Evolutionary conservation across 768 basidiomycete genomes (phyloP), one percentile per base, ranked within the genome.

Genomic region (Leucocoprinus leucothites): DNA sequence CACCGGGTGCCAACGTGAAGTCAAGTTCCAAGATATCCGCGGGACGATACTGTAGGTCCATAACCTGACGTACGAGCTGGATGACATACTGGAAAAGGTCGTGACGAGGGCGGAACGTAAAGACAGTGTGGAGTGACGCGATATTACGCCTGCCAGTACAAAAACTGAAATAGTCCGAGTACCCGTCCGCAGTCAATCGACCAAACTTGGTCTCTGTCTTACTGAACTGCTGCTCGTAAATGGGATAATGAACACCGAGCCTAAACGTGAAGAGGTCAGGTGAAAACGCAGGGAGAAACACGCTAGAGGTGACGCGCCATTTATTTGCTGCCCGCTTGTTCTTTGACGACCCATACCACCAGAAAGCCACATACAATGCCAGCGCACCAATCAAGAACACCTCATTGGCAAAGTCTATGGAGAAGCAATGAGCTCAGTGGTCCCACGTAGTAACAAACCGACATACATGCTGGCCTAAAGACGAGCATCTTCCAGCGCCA

Each of bases 141-240:
- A 94, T 66, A 60, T 82, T 84, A 57, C 89, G 87, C 57, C 94
- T 76, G 51, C 94, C 94, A 2, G 93, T 94, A 40, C 91, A 91
- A 72, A 89, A 97, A 65, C 79, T 78, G 74, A 92, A 90, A 65
- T 85, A 89, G 72, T 93, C 91, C 2, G 85, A 78, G 62, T 86
- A 76, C 18, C 91, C 91, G 62, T 94, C 92, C 38, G 75, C 53
- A 31, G 78, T 77, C 47, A 88, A 70, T 22, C 38, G n/a, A 9
- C 81, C 82, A 3, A 72, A 72, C 34, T 73, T 75, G 8, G 78
- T 74, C 21, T 67, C 62, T 1, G 91, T 87, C 44, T 73, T 78
- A 9, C 90, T 85, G 73, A 97, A 97, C 68, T 96, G 92, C 34
- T 79, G 69, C 43, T 77, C 67, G 57, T 88, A 79, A 60, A 90